Base-by-base conservation (phyloP, 306 rosid species). In the Glycyrrhiza uralensis region DNA sequence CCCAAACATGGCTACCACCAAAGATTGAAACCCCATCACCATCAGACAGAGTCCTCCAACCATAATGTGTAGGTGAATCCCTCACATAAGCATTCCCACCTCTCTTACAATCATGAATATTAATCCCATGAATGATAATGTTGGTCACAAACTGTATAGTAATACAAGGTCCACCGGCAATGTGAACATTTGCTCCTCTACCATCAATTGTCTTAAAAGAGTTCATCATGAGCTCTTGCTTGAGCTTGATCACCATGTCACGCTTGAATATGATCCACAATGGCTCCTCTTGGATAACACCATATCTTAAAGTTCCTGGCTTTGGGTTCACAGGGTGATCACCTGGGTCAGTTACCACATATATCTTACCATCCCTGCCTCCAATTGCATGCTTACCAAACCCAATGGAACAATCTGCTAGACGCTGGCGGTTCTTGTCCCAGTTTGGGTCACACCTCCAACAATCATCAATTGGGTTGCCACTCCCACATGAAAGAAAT, bases 141-240 rank as follows among this genome's bases (percentile, higher is more conserved):
- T 91, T 91, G 3, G 93, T 87, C 69, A 82, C 92, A 41, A 24
- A 91, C 2, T 94, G 99, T 0, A 94, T 82, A 0, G 97, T 94
- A n/a, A 94, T 87, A 79, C 97, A 94, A 2, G 99, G 97, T 0
- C 99, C 99, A 0, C 99, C 96, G 4, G 95, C 89, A 13, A 94
- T 89, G 84, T 94, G 96, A 1, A 94, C 99, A 39, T 49, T 86
- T 0, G 36, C 80, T 10, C 97, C 99, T 59, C 97, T 84, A 0
- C 99, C 99, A 51, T 94, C 99, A 70, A 94, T 87, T 0, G 97
- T 94, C 60, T 94, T 94, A 68, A 85, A 91, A 0, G 99, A 91
- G 78, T 91, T 94, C 89, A 94, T 81, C 44, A 94, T 78, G 0
- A 94, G 80, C 76, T 94, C 99, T 39, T 88, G 69, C 44, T 85